Conservation (phyloP, 352 stramenopile genomes). For the Hyphochytrium catenoides region DNA sequence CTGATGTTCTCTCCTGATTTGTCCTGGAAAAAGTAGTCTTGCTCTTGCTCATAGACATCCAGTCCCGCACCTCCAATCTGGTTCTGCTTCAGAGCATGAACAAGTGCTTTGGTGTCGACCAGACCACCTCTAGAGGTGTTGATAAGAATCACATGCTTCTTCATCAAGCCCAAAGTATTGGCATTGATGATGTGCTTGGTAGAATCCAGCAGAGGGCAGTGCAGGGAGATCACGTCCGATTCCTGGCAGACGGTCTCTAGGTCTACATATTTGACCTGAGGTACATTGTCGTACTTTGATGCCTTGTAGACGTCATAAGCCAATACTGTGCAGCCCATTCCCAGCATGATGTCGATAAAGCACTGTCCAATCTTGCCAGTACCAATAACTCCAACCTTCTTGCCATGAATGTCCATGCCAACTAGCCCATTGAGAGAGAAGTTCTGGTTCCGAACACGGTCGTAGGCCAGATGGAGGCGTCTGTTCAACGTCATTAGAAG, state of each 20-base stretch:
- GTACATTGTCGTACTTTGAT: slow-evolving; percentile 21
- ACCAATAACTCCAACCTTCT: slow-evolving; percentile 19
- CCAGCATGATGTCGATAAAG: slow-evolving; percentile 15
- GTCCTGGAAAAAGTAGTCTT: slow-evolving; percentile 48
- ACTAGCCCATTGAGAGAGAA: slow-evolving; percentile 26
- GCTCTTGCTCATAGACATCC: slow-evolving; percentile 63
- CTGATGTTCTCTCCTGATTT: slow-evolving; percentile 30
- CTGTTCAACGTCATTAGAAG: slow-evolving; percentile 55
- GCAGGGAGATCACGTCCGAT: slow-evolving; percentile 61
- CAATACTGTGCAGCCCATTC: slow-evolving; percentile 24
- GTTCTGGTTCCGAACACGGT: slow-evolving; percentile 41
- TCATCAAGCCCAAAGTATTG: slow-evolving; percentile 54
- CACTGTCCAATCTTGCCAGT: slow-evolving; percentile 18
- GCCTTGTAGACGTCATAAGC: slow-evolving; percentile 43
- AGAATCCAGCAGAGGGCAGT: slow-evolving; percentile 46
- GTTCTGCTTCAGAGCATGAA: slow-evolving; percentile 39
- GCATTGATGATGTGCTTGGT: slow-evolving; percentile 61
- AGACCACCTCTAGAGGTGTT: slow-evolving; percentile 66
- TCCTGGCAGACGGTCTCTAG: slow-evolving; percentile 29
- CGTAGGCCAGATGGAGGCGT: slow-evolving; percentile 41
- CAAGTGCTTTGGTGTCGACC: slow-evolving; percentile 49
- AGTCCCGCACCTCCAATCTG: slow-evolving; percentile 48
- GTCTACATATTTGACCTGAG: slow-evolving; percentile 23
- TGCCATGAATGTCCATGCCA: slow-evolving; percentile 36
- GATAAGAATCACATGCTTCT: slow-evolving; percentile 34